phyloP scores from a whole-genome alignment of 768 basidiomycete species.

The Serendipita sp. region DNA sequence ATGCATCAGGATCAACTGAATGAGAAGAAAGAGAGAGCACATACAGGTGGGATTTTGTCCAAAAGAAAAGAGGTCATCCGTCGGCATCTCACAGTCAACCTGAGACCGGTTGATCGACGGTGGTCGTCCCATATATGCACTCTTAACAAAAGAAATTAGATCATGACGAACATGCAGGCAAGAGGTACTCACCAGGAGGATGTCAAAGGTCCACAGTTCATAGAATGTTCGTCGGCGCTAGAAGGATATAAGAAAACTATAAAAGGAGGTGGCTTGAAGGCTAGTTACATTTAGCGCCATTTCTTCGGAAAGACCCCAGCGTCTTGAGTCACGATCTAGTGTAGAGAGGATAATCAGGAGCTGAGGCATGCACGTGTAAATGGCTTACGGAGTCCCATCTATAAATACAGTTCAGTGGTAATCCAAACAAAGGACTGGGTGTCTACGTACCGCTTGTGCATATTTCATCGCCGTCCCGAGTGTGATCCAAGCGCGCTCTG shows the following conservation, averaged over 20 bases:
- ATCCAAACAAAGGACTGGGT: background rate
- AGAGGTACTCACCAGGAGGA: background rate
- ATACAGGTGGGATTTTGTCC: background rate
- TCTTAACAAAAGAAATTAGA: background rate
- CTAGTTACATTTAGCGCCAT: background rate
- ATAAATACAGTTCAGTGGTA: background rate
- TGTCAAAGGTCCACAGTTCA: constrained; percentile 4
- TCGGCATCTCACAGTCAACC: constrained; percentile 1
- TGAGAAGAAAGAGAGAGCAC: background rate
- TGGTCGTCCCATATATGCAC: background rate
- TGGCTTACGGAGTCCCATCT: constrained; percentile 4
- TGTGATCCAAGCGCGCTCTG: background rate
- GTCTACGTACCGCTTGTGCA: background rate
- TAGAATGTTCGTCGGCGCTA: background rate
- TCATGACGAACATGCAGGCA: background rate
- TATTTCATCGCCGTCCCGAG: background rate
- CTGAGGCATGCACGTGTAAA: background rate
- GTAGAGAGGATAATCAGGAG: background rate
- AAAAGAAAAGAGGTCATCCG: background rate
- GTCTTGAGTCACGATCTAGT: background rate
- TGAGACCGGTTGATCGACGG: background rate
- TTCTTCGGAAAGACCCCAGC: background rate
- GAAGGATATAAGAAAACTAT: background rate
- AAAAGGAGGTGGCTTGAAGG: background rate
- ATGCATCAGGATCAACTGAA: background rate